Conservation (phyloP, 164 flowering plant species). For the Platanus orientalis region DNA sequence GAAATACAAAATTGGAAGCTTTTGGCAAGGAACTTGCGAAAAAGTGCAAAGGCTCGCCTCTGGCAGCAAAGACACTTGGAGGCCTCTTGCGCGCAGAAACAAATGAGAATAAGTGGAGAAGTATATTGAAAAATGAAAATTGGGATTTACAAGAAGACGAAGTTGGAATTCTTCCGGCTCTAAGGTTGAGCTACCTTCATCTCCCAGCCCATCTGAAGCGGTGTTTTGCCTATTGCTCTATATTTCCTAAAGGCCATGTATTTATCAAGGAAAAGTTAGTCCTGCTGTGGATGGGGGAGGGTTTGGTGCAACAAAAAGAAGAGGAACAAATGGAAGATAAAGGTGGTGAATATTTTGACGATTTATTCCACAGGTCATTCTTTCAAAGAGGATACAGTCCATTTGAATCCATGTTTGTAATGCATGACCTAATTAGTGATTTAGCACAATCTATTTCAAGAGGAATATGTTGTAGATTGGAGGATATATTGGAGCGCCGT, state of each 20-base stretch:
- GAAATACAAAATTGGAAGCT: neutral
- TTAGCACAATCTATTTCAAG: conserved; percentile 26
- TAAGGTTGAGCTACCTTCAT: conserved; percentile 20
- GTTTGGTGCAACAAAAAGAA: conserved; percentile 10
- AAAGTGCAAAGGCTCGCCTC: conserved; percentile 33
- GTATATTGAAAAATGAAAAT: conserved; percentile 13
- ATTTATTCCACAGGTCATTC: conserved; percentile 26
- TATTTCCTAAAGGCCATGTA: conserved; percentile 19
- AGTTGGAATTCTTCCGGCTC: conserved; percentile 9
- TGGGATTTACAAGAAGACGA: conserved; percentile 11
- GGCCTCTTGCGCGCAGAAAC: conserved; percentile 12
- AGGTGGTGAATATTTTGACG: conserved; percentile 20
- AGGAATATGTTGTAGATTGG: conserved; percentile 10
- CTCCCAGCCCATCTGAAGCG: conserved; percentile 23
- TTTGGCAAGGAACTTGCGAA: conserved; percentile 22
- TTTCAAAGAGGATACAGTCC: conserved; percentile 10
- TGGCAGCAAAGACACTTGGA: conserved; percentile 26
- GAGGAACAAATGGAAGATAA: conserved; percentile 18
- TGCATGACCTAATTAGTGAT: conserved; percentile 40
- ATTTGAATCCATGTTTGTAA: neutral
- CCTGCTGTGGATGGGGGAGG: conserved; percentile 30
- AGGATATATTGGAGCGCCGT: neutral
- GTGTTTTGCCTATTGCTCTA: conserved; percentile 30
- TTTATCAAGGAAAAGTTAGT: conserved; percentile 11
- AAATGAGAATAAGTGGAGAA: conserved; percentile 16